These are phyloP conservation scores for Cylindricascospora bacillispora DNA, from an alignment of 1,139 yeast genomes.

Conservation along the genomic window DNA sequence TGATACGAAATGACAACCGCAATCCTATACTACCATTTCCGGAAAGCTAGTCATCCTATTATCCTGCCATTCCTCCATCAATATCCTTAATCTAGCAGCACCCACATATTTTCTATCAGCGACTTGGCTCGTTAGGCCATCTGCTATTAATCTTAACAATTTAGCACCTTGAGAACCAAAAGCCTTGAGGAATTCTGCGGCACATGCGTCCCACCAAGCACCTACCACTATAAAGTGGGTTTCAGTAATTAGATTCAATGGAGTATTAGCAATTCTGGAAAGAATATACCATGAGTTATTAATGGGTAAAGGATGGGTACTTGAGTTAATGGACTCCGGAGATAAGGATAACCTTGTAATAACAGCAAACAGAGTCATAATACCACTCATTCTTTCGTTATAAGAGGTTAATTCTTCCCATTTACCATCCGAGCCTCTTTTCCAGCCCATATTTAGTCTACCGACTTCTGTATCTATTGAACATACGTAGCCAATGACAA, in stretches of 20 bases:
- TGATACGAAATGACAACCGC: too few relatives aligned
- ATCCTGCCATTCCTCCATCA: constrained; percentile 66
- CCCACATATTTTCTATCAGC: constrained; percentile 49
- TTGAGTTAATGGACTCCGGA: constrained; percentile 18
- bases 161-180: constrained; percentile 67
- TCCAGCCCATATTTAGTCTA: constrained; percentile 79
- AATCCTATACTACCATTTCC: constrained; percentile 35
- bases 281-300: constrained; percentile 53
- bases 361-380: constrained; percentile 67
- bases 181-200: constrained; percentile 36
- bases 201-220: constrained; percentile 90
- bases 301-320: constrained; percentile 41
- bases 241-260: constrained; percentile 38
- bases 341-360: constrained; percentile 37
- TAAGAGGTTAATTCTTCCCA: constrained; percentile 76
- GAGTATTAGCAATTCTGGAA: constrained; percentile 57
- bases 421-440: constrained; percentile 40
- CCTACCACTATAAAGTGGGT: constrained; percentile 63
- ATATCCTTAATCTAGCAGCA: constrained; percentile 58
- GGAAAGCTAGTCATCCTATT: constrained; percentile 38
- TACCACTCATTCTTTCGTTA: constrained; percentile 79
- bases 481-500: constrained; percentile 69
- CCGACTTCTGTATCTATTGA: constrained; percentile 73
- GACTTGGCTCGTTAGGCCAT: constrained; percentile 39
- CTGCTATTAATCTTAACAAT: constrained; percentile 35